A percentile compares a stretch with the other conserved stretches of the same genome.
Evolutionary conservation across 2,329 filamentous ascomycete genomes (phyloP).

Genomic region (Sporothrix euskadiensis): DNA sequence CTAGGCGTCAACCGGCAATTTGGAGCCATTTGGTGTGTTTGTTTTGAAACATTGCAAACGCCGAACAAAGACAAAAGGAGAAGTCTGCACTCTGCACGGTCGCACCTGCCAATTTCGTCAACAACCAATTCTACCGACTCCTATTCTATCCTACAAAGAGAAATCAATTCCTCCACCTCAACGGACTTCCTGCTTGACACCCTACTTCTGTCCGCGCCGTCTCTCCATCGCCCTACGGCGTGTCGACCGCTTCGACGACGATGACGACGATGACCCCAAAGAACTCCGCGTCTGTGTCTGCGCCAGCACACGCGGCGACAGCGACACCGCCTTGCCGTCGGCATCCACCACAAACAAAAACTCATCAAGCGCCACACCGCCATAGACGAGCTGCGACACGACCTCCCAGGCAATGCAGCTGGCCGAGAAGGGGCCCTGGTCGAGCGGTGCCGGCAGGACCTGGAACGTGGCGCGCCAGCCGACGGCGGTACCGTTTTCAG

Average conservation of each 20-base stretch:
- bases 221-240: not conserved
- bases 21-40: not conserved
- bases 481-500: not conserved
- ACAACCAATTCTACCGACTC: not conserved
- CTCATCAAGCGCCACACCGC: slow-evolving; percentile 24
- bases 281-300: not conserved
- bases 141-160: not conserved
- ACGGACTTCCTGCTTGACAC: not conserved
- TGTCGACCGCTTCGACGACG: not conserved
- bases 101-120: not conserved
- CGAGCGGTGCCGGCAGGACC: not conserved
- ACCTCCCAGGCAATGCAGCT: slow-evolving; percentile 19
- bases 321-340: not conserved
- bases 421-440: not conserved
- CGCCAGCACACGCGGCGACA: slow-evolving; percentile 9
- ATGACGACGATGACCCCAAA: no score
- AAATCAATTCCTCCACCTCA: not conserved
- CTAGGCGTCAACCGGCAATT: not conserved
- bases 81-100: not conserved
- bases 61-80: not conserved
- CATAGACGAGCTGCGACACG: slow-evolving; percentile 7
- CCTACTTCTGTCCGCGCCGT: not conserved
- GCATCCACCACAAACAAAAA: slow-evolving; percentile 14
- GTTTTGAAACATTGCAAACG: not conserved
- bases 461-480: slow-evolving; percentile 24